Evolutionary conservation across 2,329 filamentous ascomycete genomes (phyloP).

Genomic region (Metarhizium anisopliae): DNA sequence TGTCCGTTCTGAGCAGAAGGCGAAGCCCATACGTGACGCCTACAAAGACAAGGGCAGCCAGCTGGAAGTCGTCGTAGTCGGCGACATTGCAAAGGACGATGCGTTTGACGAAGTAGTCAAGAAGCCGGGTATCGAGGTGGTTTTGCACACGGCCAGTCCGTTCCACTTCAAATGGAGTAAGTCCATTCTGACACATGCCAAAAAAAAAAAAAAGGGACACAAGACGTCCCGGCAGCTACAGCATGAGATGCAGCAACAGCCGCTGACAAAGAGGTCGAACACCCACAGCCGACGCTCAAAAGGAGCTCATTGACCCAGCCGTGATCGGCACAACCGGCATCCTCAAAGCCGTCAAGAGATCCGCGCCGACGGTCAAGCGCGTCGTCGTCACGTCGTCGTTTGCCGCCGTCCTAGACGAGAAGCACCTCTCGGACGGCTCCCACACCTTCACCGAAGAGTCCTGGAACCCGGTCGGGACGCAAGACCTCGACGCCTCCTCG

Average conservation of each 20-base stretch:
- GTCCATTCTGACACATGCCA: constrained; percentile 5
- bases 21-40: constrained; percentile 38
- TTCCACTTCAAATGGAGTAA: constrained; percentile 44
- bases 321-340: constrained; percentile 57
- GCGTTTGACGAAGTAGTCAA: constrained; percentile 62
- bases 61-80: constrained; percentile 52
- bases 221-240: no score
- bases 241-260: not conserved
- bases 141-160: constrained; percentile 53
- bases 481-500: constrained; percentile 29
- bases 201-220: no score
- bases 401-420: constrained; percentile 38
- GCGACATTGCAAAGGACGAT: constrained; percentile 63
- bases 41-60: constrained; percentile 33
- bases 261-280: not conserved
- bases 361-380: constrained; percentile 53
- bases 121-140: constrained; percentile 41
- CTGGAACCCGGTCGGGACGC: constrained; percentile 45
- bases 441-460: constrained; percentile 36
- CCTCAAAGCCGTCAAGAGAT: constrained; percentile 56
- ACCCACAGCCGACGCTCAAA: constrained; percentile 33
- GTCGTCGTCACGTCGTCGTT: constrained; percentile 57
- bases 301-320: constrained; percentile 49
- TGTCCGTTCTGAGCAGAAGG: constrained; percentile 45
- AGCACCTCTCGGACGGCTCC: constrained; percentile 25